Evolutionary conservation across 2,329 filamentous ascomycete species (phyloP), one percentile per base, ranked within the genome.

Genomic region (Aspergillus fijiensis): DNA sequence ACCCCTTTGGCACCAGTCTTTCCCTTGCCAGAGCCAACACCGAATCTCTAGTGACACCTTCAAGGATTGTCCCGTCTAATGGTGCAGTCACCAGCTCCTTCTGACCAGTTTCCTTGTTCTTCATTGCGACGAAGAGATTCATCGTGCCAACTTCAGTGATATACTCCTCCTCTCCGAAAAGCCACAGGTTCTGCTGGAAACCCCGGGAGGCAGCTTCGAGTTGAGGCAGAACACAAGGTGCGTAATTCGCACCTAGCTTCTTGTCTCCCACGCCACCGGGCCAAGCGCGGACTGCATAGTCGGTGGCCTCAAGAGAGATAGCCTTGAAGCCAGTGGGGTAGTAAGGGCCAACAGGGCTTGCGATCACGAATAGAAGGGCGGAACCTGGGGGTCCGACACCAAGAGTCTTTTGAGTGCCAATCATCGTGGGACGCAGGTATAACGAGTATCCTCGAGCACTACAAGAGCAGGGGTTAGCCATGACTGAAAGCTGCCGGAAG

Each of bases 321-420:
- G 95, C 95, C 82, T 98, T 98, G 87, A 99, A 98, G 62, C 95
- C 95, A 2, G 94, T 97, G 2, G 93, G 94, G 79, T 97, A 99
- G 83, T 99, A 99, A 1, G 95, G 95, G 0, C 95, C 95, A 14
- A 99, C 95, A 61, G 95, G 95, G 25, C 91, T 96, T 49, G 95
- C 94, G 78, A 99, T 99, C 65, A 97, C 89, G 77, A 90, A 99
- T 65, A 99, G 86, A 63, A 99, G 84, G 10, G 95, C 95, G 12
- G 90, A 96, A 47, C 92, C 91, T 3, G 95, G 95, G n/a, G 92
- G 87, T 39, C 91, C 90, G 63, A 99, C 92, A 62, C 95, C 95
- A 33, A 99, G 87, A 11, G 94, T 98, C 75, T 88, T 88, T 76
- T 99, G 95, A 4, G 95, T 99, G 68, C 95, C 95, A 74, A 99